phyloP scores from a whole-genome alignment of 257 asterid species.

The Capsicum rhomboideum region DNA sequence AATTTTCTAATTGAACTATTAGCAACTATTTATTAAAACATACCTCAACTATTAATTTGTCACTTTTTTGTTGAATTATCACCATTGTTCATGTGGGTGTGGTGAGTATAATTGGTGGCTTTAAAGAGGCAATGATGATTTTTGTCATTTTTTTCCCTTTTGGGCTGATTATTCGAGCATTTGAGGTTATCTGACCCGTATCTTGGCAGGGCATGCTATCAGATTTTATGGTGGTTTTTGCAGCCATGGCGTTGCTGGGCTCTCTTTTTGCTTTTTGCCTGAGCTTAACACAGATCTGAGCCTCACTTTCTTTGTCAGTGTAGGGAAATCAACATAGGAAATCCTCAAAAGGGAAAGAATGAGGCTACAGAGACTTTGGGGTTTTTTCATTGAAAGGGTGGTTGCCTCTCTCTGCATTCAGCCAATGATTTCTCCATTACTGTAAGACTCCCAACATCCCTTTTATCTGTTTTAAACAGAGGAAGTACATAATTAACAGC shows the following conservation, averaged over 20 bases:
- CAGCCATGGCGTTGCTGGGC: conserved; percentile 6
- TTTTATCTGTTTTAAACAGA: not conserved
- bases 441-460: not conserved
- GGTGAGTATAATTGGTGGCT: too few species aligned
- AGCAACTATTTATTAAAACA: too few species aligned
- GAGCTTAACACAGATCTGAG: not conserved
- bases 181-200: not conserved
- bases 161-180: not conserved
- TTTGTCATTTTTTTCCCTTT: not conserved
- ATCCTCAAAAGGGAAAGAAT: not conserved
- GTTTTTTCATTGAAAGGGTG: not conserved
- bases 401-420: not conserved
- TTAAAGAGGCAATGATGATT: too few species aligned
- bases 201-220: not conserved
- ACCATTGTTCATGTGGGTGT: too few species aligned
- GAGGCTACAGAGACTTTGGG: not conserved
- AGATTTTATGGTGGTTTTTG: not conserved
- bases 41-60: too few species aligned
- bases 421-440: not conserved
- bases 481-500: too few species aligned
- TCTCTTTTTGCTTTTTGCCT: not conserved
- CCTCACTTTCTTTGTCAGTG: not conserved
- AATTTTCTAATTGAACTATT: too few species aligned
- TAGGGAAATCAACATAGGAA: not conserved
- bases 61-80: too few species aligned